Base-by-base conservation (phyloP, 139 green algal species). In the Tetraselmis striata region DNA sequence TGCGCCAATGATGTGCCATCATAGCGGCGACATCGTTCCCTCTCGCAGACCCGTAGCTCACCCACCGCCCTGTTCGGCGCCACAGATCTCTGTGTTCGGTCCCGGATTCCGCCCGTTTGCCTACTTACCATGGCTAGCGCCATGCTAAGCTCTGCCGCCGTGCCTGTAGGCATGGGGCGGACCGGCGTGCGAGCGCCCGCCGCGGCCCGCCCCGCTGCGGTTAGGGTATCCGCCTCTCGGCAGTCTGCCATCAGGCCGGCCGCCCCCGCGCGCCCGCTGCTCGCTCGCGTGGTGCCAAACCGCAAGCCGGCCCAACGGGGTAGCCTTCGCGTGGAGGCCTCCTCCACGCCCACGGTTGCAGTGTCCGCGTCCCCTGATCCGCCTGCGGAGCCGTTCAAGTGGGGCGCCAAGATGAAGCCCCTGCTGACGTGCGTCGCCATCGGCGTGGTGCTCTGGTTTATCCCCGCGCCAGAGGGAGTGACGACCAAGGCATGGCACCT, bases 371-470 rank as follows among this genome's bases (percentile, higher is more conserved):
- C 80, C 29, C n/a, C 80, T 28, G 75, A 32, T 18, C 25, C 59
- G 28, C 28, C 81, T 31, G 58, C 28, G 27, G 23, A 74, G 23
- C 31, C 67, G 24, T 94, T 95, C 86, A 93, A 94, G 81, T 96
- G 93, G 94, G 96, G 96, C 25, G 96, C 96, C 11, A 91, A 98
- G 83, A 88, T 97, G 87, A 94, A 96, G 85, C 92, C 95, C 59
- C 93, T 99, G 31, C 90, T 76, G 23, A 95, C 95, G 23, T 96
- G 89, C 83, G 88, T 98, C 26, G 94, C 86, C 27, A 81, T 97
- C 28, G 94, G 87, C 26, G 83, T 88, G 0, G 30, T 88, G 0
- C 58, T 98, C 1, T 98, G 93, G 93, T 91, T 98, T 77, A 76
- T 91, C 25, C 95, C 96, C 28, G 75, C 89, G 0, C 96, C 95